Evolutionary conservation across 2,329 filamentous ascomycete genomes (phyloP).

Genomic region (Colletotrichum aenigma): DNA sequence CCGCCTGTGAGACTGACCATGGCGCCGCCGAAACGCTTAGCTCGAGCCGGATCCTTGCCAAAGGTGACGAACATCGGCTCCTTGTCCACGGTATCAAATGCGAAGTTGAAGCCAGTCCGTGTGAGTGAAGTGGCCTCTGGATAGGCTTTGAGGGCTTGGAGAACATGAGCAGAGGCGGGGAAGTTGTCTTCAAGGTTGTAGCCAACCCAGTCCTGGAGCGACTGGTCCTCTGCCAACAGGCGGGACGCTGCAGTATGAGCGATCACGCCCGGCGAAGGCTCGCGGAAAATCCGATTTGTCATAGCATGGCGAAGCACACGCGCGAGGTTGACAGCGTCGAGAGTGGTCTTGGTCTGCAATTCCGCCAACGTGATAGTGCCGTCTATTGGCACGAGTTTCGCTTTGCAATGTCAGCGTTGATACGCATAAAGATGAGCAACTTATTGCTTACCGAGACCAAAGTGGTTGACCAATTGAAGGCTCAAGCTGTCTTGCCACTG

Average conservation of each 20-base stretch:
- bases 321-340: slow-evolving; percentile 54
- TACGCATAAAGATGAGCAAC: neutral
- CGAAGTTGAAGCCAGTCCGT: slow-evolving; percentile 55
- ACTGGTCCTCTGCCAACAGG: slow-evolving; percentile 50
- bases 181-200: slow-evolving; percentile 61
- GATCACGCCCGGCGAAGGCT: slow-evolving; percentile 53
- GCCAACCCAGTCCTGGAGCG: slow-evolving; percentile 57
- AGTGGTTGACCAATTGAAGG: slow-evolving; percentile 55
- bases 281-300: slow-evolving; percentile 60
- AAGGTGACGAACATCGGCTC: slow-evolving; percentile 61
- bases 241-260: slow-evolving; percentile 61
- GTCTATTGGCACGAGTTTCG: slow-evolving; percentile 54
- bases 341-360: slow-evolving; percentile 46
- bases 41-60: slow-evolving; percentile 49
- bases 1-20: slow-evolving; percentile 60
- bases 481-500: slow-evolving; percentile 56
- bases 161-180: slow-evolving; percentile 49
- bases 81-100: slow-evolving; percentile 52
- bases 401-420: slow-evolving; percentile 30
- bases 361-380: slow-evolving; percentile 48
- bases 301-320: slow-evolving; percentile 61
- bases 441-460: slow-evolving; percentile 46
- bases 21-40: slow-evolving; percentile 56
- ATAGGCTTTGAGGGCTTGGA: slow-evolving; percentile 46
- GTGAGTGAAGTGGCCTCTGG: slow-evolving; percentile 54